Evolutionary conservation across 805 yeast genomes (phyloP).

Genomic region (Wickerhamiella galacta): DNA sequence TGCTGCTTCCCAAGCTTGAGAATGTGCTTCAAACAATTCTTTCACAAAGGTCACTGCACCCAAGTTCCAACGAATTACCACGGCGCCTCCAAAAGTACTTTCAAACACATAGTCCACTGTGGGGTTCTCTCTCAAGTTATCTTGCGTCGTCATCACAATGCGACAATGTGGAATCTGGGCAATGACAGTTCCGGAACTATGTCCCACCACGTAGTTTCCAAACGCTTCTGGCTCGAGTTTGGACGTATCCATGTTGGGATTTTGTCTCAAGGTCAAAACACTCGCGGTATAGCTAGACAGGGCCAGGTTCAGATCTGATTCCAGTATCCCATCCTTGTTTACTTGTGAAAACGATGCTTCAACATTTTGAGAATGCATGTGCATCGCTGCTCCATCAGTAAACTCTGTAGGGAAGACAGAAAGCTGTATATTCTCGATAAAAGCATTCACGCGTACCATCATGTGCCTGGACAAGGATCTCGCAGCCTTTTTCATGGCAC

Average conservation of each 20-base stretch:
- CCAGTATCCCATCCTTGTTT: constrained; percentile 17
- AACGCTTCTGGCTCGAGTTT: constrained; percentile 37
- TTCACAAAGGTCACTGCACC: constrained; percentile 81
- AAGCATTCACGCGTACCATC: too few relatives aligned
- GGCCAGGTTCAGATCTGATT: constrained; percentile 42
- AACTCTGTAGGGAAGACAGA: constrained; percentile 75
- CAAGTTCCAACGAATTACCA: constrained; percentile 84
- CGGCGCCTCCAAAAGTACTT: constrained; percentile 73
- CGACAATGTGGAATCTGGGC: constrained; percentile 62
- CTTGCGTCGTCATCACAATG: constrained; percentile 63
- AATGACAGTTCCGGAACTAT: constrained; percentile 64
- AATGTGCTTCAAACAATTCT: constrained; percentile 81
- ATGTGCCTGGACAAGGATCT: too few relatives aligned
- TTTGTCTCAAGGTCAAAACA: constrained; percentile 38
- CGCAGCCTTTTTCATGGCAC: neutral
- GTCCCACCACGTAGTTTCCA: constrained; percentile 31
- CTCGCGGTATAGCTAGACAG: constrained; percentile 51
- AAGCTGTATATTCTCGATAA: constrained; percentile 34
- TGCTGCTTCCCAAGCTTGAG: constrained; percentile 12
- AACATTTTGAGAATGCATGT: constrained; percentile 20
- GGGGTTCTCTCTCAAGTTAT: constrained; percentile 27
- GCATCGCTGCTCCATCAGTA: constrained; percentile 59
- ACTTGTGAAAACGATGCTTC: constrained; percentile 14
- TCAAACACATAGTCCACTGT: constrained; percentile 49
- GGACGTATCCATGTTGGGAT: constrained; percentile 15